phyloP scores from a whole-genome alignment of 176 grass and related monocot genomes.

The Thalia dealbata region DNA sequence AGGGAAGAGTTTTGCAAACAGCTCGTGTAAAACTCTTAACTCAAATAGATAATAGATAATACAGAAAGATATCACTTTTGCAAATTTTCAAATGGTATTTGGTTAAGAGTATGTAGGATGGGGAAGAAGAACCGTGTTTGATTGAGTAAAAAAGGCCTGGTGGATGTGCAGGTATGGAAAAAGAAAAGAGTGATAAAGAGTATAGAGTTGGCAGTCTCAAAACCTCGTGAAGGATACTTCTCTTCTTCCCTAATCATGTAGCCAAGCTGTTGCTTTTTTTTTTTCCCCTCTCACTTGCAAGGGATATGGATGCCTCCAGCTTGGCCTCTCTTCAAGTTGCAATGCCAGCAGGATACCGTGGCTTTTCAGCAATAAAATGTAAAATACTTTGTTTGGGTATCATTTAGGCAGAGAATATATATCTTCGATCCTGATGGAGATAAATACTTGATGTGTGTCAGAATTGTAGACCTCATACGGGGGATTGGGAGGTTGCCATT shows the following conservation, averaged over 20 bases:
- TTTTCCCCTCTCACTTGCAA: background rate
- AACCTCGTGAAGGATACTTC: background rate
- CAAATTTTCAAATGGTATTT: too few relatives aligned
- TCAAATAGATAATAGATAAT: too few relatives aligned
- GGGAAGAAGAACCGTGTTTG: background rate
- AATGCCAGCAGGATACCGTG: background rate
- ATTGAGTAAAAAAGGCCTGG: background rate
- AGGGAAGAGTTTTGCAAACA: too few relatives aligned
- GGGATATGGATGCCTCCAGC: background rate
- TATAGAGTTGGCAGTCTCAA: background rate
- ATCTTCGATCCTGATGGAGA: background rate
- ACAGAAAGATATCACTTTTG: too few relatives aligned
- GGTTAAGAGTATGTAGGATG: background rate
- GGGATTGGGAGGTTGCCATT: too few relatives aligned
- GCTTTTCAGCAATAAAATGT: background rate
- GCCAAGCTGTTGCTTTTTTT: background rate
- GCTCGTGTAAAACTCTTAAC: too few relatives aligned
- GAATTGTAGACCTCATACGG: too few relatives aligned
- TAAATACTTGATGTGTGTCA: too few relatives aligned
- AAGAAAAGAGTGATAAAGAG: background rate
- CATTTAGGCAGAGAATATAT: background rate
- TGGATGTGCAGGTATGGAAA: background rate
- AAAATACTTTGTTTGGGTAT: background rate
- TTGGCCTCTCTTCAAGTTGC: background rate
- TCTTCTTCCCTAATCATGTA: background rate